A percentile compares a stretch with the other conserved stretches of the same genome.
Conservation (phyloP, 257 asterid genomes). For the Nicotiana noctiflora region DNA sequence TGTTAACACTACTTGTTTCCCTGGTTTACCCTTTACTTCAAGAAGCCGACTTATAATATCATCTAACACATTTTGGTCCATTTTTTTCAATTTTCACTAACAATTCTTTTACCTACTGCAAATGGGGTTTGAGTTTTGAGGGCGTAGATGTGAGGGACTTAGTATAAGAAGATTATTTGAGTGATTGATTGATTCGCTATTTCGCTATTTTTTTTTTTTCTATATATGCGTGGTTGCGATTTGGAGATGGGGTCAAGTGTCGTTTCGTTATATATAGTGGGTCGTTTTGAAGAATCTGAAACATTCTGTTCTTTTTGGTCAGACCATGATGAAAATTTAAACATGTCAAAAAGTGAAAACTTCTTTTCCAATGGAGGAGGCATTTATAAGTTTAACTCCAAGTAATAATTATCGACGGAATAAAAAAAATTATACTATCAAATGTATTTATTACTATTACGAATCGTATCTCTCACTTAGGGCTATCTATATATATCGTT, state of each 20-base stretch:
- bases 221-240: conserved; percentile 11
- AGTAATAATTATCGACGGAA: too few species aligned
- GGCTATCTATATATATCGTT: too few species aligned
- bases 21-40: conserved; percentile 26
- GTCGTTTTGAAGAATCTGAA: conserved; percentile 2
- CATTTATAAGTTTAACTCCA: too few species aligned
- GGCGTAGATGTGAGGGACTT: neutral
- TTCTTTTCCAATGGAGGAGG: neutral
- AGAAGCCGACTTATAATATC: conserved; percentile 31
- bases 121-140: neutral
- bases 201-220: too few species aligned
- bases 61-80: conserved; percentile 27
- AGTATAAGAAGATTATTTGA: neutral
- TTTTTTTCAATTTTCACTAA: neutral
- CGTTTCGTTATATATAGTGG: neutral
- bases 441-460: too few species aligned
- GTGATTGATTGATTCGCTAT: neutral
- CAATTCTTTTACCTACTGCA: neutral
- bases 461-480: too few species aligned
- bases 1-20: conserved; percentile 32
- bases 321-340: neutral
- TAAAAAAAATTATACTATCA: too few species aligned
- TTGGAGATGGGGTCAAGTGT: neutral
- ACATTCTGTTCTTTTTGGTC: neutral
- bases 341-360: neutral